phyloP scores from a whole-genome alignment of 305 asterid species.

The Fraxinus angustifolia region DNA sequence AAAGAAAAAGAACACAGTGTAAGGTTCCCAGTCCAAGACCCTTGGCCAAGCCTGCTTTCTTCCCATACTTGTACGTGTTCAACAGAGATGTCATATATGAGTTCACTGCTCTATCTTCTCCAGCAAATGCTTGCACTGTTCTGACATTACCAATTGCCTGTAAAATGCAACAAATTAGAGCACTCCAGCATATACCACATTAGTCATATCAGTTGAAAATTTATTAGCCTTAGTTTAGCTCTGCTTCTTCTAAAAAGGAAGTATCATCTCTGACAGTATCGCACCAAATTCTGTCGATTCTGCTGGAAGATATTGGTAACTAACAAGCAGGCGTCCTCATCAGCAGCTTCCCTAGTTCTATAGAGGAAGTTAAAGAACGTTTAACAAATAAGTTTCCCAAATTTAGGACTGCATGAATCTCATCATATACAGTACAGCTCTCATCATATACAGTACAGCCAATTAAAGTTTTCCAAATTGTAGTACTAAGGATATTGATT shows the following conservation, averaged over 20 bases:
- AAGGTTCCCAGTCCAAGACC: slow-evolving; percentile 90
- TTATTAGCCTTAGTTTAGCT: neutral
- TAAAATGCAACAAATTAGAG: neutral
- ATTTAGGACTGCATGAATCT: neutral
- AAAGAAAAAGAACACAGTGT: slow-evolving; percentile 85
- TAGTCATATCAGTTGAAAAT: neutral
- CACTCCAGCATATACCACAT: neutral
- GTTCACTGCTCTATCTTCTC: slow-evolving; percentile 85
- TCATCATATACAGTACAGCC: neutral
- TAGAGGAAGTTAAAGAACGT: neutral
- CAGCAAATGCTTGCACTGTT: slow-evolving; percentile 94
- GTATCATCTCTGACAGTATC: neutral
- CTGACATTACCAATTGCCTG: slow-evolving; percentile 89
- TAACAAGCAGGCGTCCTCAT: neutral
- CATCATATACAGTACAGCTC: neutral
- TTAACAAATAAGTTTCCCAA: neutral
- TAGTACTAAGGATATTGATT: neutral
- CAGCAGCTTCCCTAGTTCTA: neutral
- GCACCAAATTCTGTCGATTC: neutral
- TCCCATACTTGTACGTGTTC: slow-evolving; percentile 71
- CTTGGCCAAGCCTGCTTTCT: slow-evolving; percentile 87
- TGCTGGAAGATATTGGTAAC: neutral
- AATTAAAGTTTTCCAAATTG: neutral
- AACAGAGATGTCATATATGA: slow-evolving; percentile 54
- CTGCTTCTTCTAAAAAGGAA: neutral